These are phyloP conservation scores for Macrolepiota albuminosa DNA, from an alignment of 768 basidiomycete species.

Conservation along the genomic window DNA sequence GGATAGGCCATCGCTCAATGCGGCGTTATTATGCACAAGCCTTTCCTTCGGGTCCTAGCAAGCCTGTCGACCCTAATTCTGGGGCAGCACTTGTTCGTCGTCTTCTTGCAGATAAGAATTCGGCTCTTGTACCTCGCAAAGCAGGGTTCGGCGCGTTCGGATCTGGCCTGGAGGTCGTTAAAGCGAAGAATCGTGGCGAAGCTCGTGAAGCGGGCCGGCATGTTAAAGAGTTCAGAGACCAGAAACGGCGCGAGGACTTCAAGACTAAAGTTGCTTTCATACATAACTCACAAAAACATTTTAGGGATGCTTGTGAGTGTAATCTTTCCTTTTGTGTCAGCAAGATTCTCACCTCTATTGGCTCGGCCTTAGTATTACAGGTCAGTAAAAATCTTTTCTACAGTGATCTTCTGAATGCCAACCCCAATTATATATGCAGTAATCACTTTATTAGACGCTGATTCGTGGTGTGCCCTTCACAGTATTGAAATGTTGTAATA, in stretches of 20 bases:
- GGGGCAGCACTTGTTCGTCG: constrained; percentile 74
- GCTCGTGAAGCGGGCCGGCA: constrained; percentile 89
- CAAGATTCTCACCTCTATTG: neutral
- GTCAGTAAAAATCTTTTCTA: neutral
- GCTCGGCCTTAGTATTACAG: constrained; percentile 15
- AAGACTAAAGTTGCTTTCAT: constrained; percentile 78
- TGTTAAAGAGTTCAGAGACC: constrained; percentile 79
- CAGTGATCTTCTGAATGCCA: neutral
- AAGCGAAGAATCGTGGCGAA: constrained; percentile 92
- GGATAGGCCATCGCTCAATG: constrained; percentile 90
- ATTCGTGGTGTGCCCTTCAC: neutral
- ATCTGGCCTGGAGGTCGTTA: constrained; percentile 74
- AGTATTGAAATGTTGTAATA: neutral
- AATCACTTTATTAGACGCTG: neutral
- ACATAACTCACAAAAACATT: constrained; percentile 87
- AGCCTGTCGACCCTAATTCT: constrained; percentile 60
- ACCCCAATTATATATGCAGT: neutral
- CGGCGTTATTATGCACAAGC: constrained; percentile 84
- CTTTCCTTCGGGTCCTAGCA: constrained; percentile 44
- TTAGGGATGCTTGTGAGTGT: constrained; percentile 65
- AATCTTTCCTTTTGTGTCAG: neutral
- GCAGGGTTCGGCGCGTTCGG: constrained; percentile 90
- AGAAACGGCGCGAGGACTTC: constrained; percentile 73
- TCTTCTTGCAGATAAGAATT: constrained; percentile 77
- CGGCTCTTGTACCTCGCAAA: constrained; percentile 75